phyloP scores from a whole-genome alignment of 768 basidiomycete genomes.

The Chalciporus piperatus region DNA sequence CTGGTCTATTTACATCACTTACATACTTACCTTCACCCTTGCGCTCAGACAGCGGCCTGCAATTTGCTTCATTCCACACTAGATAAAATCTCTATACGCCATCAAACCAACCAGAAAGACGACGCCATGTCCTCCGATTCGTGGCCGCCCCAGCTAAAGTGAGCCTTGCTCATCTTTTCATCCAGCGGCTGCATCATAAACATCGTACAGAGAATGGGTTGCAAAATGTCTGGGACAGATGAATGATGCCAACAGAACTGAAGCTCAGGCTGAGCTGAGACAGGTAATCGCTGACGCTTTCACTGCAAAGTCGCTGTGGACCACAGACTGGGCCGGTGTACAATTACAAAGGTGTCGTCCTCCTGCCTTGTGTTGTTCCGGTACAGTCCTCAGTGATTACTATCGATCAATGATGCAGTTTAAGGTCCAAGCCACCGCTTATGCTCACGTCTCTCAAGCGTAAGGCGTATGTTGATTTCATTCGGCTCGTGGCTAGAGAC shows the following conservation, averaged over 20 bases:
- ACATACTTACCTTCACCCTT: slow-evolving; percentile 9
- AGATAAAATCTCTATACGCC: neutral
- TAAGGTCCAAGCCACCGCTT: slow-evolving; percentile 58
- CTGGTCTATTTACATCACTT: slow-evolving; percentile 5
- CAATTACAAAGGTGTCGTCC: slow-evolving; percentile 75
- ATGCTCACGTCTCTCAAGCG: slow-evolving; percentile 59
- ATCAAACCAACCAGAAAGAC: neutral
- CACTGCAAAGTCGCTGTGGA: slow-evolving; percentile 77
- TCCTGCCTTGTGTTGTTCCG: neutral
- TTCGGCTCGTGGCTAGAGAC: neutral
- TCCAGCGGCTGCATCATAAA: slow-evolving; percentile 10
- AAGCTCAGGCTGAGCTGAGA: slow-evolving; percentile 93
- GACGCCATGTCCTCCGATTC: slow-evolving; percentile 66
- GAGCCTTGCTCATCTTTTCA: slow-evolving; percentile 16
- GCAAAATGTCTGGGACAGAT: slow-evolving; percentile 91
- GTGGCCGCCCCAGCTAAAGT: slow-evolving; percentile 83
- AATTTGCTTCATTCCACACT: neutral
- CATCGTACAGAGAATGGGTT: slow-evolving; percentile 80
- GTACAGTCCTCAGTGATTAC: slow-evolving; percentile 21
- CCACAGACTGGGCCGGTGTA: slow-evolving; percentile 90
- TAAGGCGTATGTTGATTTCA: slow-evolving; percentile 51
- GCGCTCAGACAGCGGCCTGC: too few relatives aligned
- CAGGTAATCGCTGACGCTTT: slow-evolving; percentile 95
- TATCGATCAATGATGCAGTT: slow-evolving; percentile 34
- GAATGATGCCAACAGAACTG: slow-evolving; percentile 79